A percentile compares a stretch with the other conserved stretches of the same genome.
Evolutionary conservation across 495 filamentous ascomycete genomes (phyloP).

Genomic region (Neurospora tetrasperma): DNA sequence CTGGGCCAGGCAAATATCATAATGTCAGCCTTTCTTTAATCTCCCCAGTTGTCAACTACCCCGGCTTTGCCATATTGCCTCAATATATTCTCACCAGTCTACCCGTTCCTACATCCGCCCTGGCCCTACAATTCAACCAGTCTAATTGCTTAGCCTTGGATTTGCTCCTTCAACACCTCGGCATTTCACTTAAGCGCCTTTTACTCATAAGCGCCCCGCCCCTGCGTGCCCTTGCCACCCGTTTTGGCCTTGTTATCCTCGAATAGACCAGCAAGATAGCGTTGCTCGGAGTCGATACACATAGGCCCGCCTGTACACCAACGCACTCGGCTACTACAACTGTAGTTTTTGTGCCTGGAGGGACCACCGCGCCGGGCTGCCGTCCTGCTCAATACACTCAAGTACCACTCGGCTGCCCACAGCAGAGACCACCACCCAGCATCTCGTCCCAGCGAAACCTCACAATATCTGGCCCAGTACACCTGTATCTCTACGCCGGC

Average conservation of each 20-base stretch:
- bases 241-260: neutral
- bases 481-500: neutral
- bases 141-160: neutral
- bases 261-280: neutral
- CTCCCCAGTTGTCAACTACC: slow-evolving; percentile 23
- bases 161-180: neutral
- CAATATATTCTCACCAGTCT: slow-evolving; percentile 14
- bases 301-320: neutral
- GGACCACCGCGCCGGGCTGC: neutral
- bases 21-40: slow-evolving; percentile 17
- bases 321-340: neutral
- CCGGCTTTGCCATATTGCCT: slow-evolving; percentile 27
- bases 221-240: neutral
- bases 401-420: slow-evolving; percentile 7
- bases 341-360: neutral
- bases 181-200: neutral
- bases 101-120: neutral
- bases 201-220: neutral
- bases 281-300: neutral
- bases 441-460: neutral
- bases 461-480: neutral
- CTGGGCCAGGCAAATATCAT: slow-evolving; percentile 15
- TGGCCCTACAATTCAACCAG: neutral
- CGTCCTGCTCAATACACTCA: slow-evolving; percentile 3
- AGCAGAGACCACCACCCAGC: slow-evolving; percentile 1